Evolutionary conservation across 148 eudicot genomes (phyloP), one percentile per base, ranked within the genome.

Genomic region (Amaranthus hypochondriacus): DNA sequence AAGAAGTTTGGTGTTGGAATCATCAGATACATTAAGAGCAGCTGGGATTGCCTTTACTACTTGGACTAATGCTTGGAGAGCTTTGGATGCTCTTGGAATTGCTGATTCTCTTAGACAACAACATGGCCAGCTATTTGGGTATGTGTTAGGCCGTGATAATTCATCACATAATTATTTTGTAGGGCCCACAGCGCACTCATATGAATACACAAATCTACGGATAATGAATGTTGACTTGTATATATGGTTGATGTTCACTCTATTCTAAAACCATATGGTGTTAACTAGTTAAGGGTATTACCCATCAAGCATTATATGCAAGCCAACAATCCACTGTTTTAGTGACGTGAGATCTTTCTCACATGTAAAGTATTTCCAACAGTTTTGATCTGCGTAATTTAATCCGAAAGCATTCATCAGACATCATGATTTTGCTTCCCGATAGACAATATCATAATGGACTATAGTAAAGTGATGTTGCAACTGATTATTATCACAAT

Each of bases 61-160:
- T 2, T 87, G 83, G 83, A 62, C 86, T 6, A 87, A 87, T 77
- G 85, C 83, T 10, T 87, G 90, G 90, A 82, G 74, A 69, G 86
- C 85, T 0, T 39, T 84, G 56, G 90, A 87, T 54, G 84, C 81
- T 57, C 60, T 87, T 44, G 88, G 85, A 43, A 48, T 87, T 7
- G 86, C 78, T 3, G 75, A 83, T 2, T 56, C 68, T 4, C 87
- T 89, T 56, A 79, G 90, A n/a, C 79, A 44, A 15, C 69, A 71
- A 2, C 83, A 83, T 42, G 28, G 15, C 51, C 81, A 21, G 68
- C 56, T 82, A 10, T 48, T 7, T 6, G 86, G 87, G 91, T 85
- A 78, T n/a, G 2, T 62, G 12, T 3, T 42, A 10, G 0, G 21
- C 18, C 87, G 84, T 57, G 6, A 13, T 57, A 21, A 4, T 14